Base-by-base conservation (phyloP, 2,329 filamentous ascomycete species). In the Beauveria australis region DNA sequence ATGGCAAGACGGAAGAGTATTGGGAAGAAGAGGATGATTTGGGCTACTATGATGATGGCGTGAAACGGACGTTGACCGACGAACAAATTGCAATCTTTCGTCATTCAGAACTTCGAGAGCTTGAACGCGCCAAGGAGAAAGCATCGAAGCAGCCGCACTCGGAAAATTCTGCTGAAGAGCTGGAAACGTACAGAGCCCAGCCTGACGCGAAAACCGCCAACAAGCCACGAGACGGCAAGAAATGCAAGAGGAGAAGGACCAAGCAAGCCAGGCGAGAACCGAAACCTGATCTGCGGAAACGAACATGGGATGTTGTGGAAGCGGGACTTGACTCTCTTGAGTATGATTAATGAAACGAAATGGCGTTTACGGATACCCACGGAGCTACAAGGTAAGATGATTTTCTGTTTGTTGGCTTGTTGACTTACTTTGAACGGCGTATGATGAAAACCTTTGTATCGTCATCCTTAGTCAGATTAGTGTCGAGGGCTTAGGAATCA, bases 401-500 rank as follows among this genome's bases (percentile, higher is more conserved):
- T 26, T 51, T 53, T 53, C 22, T 5, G 49, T 47, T 59, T 52
- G 46, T 43, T 37, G 44, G 6, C 6, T 19, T 55, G 59, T 51
- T 47, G 56, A 30, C 18, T 54, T 64, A 63, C 62, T 64, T 63
- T 53, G 24, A 43, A 24, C 30, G 51, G 51, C 30, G 22, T 56
- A 88, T 93, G 91, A 95, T 93, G 91, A 94, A 86, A 92, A 80
- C 74, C 74, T 76, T 82, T 77, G 81, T 92, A 92, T 92, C 89
- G 90, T 95, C 91, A 95, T 96, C 91, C 91, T 95, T 95, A 95
- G 90, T 80, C 91, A 83, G 87, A 95, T 74, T 70, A 63, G 64
- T 66, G 65, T 64, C 67, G 64, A 64, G 64, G 68, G 64, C 64
- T 66, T 63, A 75, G 53, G 73, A 75, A 62, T 67, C 66, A 72